phyloP scores from a whole-genome alignment of 2,329 filamentous ascomycete genomes.

The Mollisiaceae sp. region DNA sequence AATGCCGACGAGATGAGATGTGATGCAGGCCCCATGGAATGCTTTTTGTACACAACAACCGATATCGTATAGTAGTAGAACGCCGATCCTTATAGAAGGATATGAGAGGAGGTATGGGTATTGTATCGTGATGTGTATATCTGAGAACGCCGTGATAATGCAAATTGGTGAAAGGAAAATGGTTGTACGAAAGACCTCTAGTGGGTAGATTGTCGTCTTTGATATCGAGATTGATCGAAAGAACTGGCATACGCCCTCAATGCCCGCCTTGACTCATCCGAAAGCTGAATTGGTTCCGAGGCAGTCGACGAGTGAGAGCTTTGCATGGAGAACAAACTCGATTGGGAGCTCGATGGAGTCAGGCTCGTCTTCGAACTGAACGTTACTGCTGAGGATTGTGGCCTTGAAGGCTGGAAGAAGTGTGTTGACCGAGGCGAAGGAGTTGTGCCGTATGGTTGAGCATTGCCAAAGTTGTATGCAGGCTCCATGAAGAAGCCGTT shows the following conservation, averaged over 20 bases:
- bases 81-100: conserved; percentile 36
- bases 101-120: conserved; percentile 39
- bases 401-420: conserved; percentile 55
- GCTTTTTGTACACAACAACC: conserved; percentile 41
- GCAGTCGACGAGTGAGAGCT: conserved; percentile 61
- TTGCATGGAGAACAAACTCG: conserved; percentile 80
- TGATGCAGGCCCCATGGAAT: conserved; percentile 37
- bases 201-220: conserved; percentile 41
- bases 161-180: conserved; percentile 24
- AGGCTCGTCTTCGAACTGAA: conserved; percentile 52
- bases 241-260: conserved; percentile 85
- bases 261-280: conserved; percentile 78
- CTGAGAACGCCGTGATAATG: conserved; percentile 36
- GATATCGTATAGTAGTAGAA: conserved; percentile 32
- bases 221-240: conserved; percentile 70
- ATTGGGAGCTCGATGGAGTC: conserved; percentile 79
- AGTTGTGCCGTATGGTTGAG: conserved; percentile 61
- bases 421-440: conserved; percentile 45
- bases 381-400: conserved; percentile 50
- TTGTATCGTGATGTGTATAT: conserved; percentile 36
- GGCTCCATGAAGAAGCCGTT: conserved; percentile 71
- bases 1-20: conserved; percentile 28
- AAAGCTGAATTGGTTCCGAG: conserved; percentile 63
- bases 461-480: conserved; percentile 74
- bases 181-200: conserved; percentile 27